Evolutionary conservation across 345 rosid species (phyloP).

Genomic region (Luvunga scandens): DNA sequence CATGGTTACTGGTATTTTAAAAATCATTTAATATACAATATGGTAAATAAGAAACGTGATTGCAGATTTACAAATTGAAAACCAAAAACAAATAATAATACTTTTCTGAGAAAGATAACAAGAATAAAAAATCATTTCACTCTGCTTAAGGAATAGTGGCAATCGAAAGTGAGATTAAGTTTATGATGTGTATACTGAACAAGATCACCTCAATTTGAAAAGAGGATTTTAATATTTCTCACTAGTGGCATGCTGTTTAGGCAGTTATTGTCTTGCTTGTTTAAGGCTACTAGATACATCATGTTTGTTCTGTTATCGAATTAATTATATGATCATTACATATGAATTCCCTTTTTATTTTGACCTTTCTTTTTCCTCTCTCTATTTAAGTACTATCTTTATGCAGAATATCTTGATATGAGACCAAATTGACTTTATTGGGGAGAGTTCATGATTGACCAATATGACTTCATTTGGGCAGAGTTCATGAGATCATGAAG

Average conservation of each 20-base stretch:
- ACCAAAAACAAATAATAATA: no score
- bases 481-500: constrained; percentile 87
- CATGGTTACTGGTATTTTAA: background rate
- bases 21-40: background rate
- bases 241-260: background rate
- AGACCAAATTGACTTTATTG: background rate
- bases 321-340: background rate
- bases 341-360: background rate
- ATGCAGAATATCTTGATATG: background rate
- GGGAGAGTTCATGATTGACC: no score
- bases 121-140: background rate
- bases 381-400: background rate
- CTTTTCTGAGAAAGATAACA: background rate
- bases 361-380: background rate
- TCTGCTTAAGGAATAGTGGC: background rate
- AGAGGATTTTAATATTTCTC: background rate
- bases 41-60: background rate
- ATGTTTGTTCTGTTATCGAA: background rate
- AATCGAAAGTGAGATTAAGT: background rate
- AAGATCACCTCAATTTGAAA: background rate
- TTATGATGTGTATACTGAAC: background rate
- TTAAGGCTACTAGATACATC: background rate
- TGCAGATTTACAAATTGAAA: background rate
- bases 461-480: constrained; percentile 25
- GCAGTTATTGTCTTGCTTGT: background rate